Conservation (phyloP, 306 rosid species). For the Rubus parviflorus region DNA sequence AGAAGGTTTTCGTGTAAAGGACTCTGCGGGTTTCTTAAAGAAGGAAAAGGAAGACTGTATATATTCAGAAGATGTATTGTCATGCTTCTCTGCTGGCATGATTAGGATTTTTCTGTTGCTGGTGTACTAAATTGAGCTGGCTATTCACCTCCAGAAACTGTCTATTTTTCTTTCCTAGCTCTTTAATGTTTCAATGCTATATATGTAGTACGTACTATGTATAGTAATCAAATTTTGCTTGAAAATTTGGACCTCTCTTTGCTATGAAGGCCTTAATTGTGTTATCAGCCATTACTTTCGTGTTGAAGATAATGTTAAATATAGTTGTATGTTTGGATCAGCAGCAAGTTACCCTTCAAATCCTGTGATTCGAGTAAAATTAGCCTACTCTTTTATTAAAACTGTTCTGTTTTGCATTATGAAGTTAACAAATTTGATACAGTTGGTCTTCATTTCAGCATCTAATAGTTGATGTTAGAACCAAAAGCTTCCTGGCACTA, state of each 20-base stretch:
- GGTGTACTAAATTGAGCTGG: not conserved
- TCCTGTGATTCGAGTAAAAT: not conserved
- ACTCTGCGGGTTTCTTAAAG: conserved; percentile 18
- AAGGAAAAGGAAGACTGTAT: conserved; percentile 34
- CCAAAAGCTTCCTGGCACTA: not conserved
- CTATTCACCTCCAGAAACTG: not conserved
- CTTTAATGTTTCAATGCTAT: not conserved
- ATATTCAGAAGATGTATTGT: conserved; percentile 34
- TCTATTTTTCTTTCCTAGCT: not conserved
- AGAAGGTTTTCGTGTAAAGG: conserved; percentile 27
- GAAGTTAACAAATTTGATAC: not conserved
- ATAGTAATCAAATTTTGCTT: not conserved
- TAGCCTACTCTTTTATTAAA: not conserved
- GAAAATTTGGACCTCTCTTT: not conserved
- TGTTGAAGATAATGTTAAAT: not conserved
- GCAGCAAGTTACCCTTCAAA: not conserved
- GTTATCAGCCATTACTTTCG: not conserved
- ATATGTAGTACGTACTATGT: not conserved
- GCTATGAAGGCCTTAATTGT: not conserved
- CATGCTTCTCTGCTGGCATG: conserved; percentile 37
- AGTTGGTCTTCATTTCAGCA: not conserved
- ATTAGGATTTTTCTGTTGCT: conserved; percentile 14
- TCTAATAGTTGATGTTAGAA: not conserved
- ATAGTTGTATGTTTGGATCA: not conserved
- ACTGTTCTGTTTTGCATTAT: not conserved